phyloP scores from a whole-genome alignment of 768 basidiomycete genomes.

The Naganishia vaughanmartiniae region DNA sequence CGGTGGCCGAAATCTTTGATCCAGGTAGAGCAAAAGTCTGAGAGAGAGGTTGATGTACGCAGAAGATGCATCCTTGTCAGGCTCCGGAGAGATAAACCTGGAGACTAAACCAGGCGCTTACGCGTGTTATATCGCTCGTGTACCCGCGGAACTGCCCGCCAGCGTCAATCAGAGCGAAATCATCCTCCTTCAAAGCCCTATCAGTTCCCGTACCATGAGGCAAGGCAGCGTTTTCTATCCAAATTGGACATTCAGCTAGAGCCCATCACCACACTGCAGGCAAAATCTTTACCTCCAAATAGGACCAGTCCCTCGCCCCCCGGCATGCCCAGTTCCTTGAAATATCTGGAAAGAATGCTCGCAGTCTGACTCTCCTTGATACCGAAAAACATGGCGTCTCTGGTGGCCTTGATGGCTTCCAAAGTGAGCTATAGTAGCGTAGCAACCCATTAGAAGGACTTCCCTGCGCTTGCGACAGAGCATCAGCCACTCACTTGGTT shows the following conservation, averaged over 20 bases:
- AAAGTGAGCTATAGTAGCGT: conserved; percentile 63
- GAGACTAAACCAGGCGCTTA: conserved; percentile 49
- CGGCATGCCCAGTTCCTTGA: conserved; percentile 62
- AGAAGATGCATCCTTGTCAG: not conserved
- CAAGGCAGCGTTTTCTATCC: conserved; percentile 76
- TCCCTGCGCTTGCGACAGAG: not conserved
- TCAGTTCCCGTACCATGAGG: conserved; percentile 80
- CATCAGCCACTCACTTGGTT: conserved; percentile 63
- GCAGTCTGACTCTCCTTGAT: conserved; percentile 72
- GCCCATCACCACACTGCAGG: not conserved
- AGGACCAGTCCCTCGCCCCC: conserved; percentile 65
- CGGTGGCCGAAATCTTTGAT: conserved; percentile 60
- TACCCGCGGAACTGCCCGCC: conserved; percentile 73
- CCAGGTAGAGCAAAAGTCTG: conserved; percentile 67
- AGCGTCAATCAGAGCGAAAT: conserved; percentile 73
- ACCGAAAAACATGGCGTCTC: conserved; percentile 64
- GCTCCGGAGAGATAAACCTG: not conserved
- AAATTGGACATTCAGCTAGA: not conserved
- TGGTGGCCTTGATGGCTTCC: conserved; percentile 67
- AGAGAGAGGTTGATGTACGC: not conserved
- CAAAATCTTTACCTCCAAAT: conserved; percentile 67
- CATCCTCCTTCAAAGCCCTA: conserved; percentile 58
- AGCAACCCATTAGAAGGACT: conserved; percentile 6
- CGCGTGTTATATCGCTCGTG: conserved; percentile 72
- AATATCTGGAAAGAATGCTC: conserved; percentile 60